A percentile compares a stretch with the other conserved stretches of the same genome.
These are phyloP conservation scores for Spathaspora arborariae DNA, from an alignment of 805 yeast genomes.

Conservation along the genomic window DNA sequence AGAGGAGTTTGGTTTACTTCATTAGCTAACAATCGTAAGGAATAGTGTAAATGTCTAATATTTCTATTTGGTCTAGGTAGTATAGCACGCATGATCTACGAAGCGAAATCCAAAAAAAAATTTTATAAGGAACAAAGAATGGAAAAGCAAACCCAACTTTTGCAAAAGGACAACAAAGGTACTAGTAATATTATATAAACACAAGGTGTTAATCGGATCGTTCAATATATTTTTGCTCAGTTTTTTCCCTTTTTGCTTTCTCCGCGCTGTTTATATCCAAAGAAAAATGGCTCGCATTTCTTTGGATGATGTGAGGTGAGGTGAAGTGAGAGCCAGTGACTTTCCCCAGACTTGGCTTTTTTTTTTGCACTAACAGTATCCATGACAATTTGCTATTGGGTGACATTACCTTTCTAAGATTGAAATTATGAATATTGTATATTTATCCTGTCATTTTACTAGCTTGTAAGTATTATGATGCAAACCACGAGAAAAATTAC, in stretches of 20 bases:
- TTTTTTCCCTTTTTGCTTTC: not conserved
- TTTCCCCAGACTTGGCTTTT: not conserved
- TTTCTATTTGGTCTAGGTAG: not conserved
- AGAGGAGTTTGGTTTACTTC: conserved; percentile 39
- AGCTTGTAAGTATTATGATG: not conserved
- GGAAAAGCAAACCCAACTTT: not conserved
- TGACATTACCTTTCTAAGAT: no score
- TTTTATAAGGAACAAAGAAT: not conserved
- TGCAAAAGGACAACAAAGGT: not conserved
- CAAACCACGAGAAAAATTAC: not conserved
- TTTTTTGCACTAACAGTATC: no score
- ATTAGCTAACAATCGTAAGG: not conserved
- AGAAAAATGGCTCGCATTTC: not conserved
- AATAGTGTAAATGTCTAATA: not conserved
- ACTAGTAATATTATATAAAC: no score
- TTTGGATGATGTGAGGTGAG: not conserved
- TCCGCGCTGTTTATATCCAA: not conserved
- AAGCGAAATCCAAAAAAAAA: not conserved
- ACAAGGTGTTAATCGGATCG: no score
- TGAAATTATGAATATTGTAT: no score
- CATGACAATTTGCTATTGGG: no score
- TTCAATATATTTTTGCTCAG: no score
- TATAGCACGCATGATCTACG: not conserved
- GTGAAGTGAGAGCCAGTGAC: no score
- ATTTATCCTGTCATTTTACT: not conserved